phyloP scores from a whole-genome alignment of 2,329 filamentous ascomycete genomes.

The Scytalidium sp. region DNA sequence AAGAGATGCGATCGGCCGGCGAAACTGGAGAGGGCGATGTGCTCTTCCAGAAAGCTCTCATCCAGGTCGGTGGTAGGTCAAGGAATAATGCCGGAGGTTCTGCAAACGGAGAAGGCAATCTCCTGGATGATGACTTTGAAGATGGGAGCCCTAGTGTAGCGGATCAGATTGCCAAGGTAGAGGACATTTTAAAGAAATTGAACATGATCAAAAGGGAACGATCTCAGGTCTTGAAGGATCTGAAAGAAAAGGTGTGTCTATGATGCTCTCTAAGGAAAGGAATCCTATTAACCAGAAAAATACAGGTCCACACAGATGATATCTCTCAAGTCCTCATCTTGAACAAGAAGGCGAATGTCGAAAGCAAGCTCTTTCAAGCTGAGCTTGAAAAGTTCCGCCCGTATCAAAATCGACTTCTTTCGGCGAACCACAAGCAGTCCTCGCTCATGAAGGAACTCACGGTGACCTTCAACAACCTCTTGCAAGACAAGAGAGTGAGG shows the following conservation, averaged over 20 bases:
- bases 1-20: slow-evolving; percentile 89
- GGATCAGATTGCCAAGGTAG: slow-evolving; percentile 85
- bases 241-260: slow-evolving; percentile 85
- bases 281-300: slow-evolving; percentile 9
- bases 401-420: slow-evolving; percentile 85
- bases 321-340: slow-evolving; percentile 96
- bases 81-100: slow-evolving; percentile 59
- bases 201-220: slow-evolving; percentile 91
- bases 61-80: slow-evolving; percentile 65
- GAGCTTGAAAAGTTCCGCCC: slow-evolving; percentile 97
- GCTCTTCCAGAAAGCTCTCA: slow-evolving; percentile 83
- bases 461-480: slow-evolving; percentile 75
- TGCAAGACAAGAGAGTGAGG: slow-evolving; percentile 91
- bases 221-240: slow-evolving; percentile 87
- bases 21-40: slow-evolving; percentile 84
- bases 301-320: slow-evolving; percentile 87
- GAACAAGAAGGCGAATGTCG: slow-evolving; percentile 96
- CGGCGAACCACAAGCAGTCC: slow-evolving; percentile 94
- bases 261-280: background rate
- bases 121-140: slow-evolving; percentile 89
- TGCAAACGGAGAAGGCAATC: slow-evolving; percentile 60
- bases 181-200: slow-evolving; percentile 86
- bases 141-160: slow-evolving; percentile 77
- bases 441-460: slow-evolving; percentile 94
- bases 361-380: slow-evolving; percentile 87